Conservation (phyloP, 306 rosid genomes). For the Begonia masoniana region DNA sequence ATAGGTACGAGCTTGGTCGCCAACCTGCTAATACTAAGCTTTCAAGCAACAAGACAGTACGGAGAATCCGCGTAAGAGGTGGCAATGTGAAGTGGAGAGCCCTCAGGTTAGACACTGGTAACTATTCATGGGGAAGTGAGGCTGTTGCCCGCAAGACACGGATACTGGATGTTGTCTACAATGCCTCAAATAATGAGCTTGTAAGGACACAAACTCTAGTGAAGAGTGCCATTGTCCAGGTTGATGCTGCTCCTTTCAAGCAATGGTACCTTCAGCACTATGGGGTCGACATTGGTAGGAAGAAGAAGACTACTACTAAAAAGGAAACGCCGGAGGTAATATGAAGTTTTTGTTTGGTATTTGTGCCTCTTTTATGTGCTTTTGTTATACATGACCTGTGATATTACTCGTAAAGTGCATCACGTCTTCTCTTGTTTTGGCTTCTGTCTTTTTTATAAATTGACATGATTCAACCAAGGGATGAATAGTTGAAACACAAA, state of each 20-base stretch:
- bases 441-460: not conserved
- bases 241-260: slow-evolving; percentile 37
- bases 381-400: too few species aligned
- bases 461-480: too few species aligned
- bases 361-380: not conserved
- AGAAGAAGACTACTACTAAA: slow-evolving; percentile 24
- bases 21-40: slow-evolving; percentile 33
- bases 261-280: slow-evolving; percentile 36
- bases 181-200: slow-evolving; percentile 37
- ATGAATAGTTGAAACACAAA: too few species aligned
- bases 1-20: slow-evolving; percentile 36
- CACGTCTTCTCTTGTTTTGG: not conserved
- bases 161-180: slow-evolving; percentile 30
- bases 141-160: slow-evolving; percentile 30
- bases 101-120: slow-evolving; percentile 34
- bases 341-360: not conserved
- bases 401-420: too few species aligned
- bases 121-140: slow-evolving; percentile 37
- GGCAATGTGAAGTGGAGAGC: slow-evolving; percentile 41
- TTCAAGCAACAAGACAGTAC: slow-evolving; percentile 34
- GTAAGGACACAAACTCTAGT: slow-evolving; percentile 34
- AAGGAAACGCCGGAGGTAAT: slow-evolving; percentile 28
- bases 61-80: slow-evolving; percentile 29
- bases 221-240: slow-evolving; percentile 30
- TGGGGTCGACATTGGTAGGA: slow-evolving; percentile 27